phyloP scores from a whole-genome alignment of 2,329 filamentous ascomycete genomes.

The Colletotrichum gloeosporioides region DNA sequence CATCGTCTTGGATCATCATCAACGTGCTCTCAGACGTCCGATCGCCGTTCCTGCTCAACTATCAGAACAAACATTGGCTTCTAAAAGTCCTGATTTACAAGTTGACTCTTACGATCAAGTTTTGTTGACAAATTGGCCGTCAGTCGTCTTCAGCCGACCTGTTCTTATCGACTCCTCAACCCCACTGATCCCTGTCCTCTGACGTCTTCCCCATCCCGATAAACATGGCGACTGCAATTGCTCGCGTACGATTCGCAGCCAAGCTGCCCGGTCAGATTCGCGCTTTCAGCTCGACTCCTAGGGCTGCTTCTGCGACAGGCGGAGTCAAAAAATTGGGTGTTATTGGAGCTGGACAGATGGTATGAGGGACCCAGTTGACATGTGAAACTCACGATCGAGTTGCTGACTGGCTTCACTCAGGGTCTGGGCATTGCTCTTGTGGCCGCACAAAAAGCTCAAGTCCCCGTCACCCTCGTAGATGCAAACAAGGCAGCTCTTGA shows the following conservation, averaged over 20 bases:
- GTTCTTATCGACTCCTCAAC: background rate
- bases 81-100: background rate
- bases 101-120: background rate
- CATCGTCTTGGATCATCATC: constrained; percentile 8
- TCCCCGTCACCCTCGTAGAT: constrained; percentile 88
- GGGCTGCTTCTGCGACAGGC: constrained; percentile 55
- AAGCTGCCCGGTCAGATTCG: constrained; percentile 47
- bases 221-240: constrained; percentile 21
- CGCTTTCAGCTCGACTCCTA: constrained; percentile 73
- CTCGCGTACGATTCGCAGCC: constrained; percentile 2
- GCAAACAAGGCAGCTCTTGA: constrained; percentile 83
- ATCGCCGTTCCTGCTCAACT: background rate
- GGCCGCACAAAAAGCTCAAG: constrained; percentile 80
- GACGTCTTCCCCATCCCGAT: background rate
- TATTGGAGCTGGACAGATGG: constrained; percentile 95
- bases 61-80: background rate
- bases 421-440: constrained; percentile 96
- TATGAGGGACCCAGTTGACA: constrained; percentile 49
- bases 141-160: background rate
- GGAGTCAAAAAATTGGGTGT: constrained; percentile 90
- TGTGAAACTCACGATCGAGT: constrained; percentile 32
- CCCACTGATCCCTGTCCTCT: constrained; percentile 5
- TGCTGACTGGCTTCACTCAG: constrained; percentile 50
- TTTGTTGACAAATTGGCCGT: background rate
- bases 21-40: constrained; percentile 2